A percentile compares a stretch with the other conserved stretches of the same genome.
Conservation (phyloP, 2,329 filamentous ascomycete species). For the Fusarium dimerum region DNA sequence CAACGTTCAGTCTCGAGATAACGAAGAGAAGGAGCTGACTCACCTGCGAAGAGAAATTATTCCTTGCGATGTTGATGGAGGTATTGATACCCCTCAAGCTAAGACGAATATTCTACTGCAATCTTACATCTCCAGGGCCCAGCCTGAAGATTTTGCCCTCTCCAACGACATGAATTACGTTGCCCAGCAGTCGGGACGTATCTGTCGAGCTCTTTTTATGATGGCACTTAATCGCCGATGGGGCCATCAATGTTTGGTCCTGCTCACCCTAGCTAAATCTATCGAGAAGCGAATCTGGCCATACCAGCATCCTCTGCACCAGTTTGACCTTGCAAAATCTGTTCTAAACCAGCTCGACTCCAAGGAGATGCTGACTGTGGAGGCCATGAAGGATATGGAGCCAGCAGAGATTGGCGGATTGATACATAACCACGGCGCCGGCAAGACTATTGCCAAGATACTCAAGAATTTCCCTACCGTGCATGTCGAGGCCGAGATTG, state of each 20-base stretch:
- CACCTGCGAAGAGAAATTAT: constrained; percentile 70
- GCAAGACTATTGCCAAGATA: constrained; percentile 76
- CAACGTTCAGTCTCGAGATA: constrained; percentile 91
- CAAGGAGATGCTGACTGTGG: constrained; percentile 76
- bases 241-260: constrained; percentile 91
- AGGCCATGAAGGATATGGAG: constrained; percentile 90
- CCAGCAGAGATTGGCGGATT: constrained; percentile 83
- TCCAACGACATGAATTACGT: constrained; percentile 93
- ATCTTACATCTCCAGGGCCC: constrained; percentile 85
- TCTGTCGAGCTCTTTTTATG: constrained; percentile 95
- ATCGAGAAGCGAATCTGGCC: constrained; percentile 97
- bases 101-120: constrained; percentile 97
- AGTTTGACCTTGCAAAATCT: constrained; percentile 86
- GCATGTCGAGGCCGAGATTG: constrained; percentile 89
- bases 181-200: constrained; percentile 91
- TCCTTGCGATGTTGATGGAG: constrained; percentile 78
- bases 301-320: constrained; percentile 90
- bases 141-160: constrained; percentile 90
- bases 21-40: constrained; percentile 82
- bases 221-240: constrained; percentile 92
- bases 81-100: constrained; percentile 70
- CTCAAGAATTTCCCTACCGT: constrained; percentile 91
- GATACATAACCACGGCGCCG: constrained; percentile 88
- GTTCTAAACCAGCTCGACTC: constrained; percentile 82
- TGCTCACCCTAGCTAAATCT: constrained; percentile 91